Evolutionary conservation across 2,329 filamentous ascomycete genomes (phyloP).

Genomic region (Monilinia fructicola): DNA sequence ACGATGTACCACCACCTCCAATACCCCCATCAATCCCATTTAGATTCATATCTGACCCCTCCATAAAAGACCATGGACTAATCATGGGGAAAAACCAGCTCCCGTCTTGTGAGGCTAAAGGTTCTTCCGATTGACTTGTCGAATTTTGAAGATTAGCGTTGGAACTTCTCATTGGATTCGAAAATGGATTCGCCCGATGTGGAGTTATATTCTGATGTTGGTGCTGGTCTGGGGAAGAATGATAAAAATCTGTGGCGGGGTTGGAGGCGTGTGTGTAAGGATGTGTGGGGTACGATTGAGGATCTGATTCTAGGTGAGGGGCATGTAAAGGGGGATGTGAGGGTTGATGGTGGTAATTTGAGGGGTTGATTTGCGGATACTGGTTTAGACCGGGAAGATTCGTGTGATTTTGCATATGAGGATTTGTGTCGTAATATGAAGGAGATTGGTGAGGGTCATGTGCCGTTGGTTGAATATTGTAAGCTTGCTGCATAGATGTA

Average conservation of each 20-base stretch:
- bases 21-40: slow-evolving; percentile 1
- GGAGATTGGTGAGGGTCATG: not conserved
- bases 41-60: not conserved
- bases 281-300: not conserved
- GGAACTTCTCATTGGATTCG: not conserved
- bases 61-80: slow-evolving; percentile 1
- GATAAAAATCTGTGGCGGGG: slow-evolving; percentile 4
- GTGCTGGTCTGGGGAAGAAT: slow-evolving; percentile 1
- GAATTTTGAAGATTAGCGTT: not conserved
- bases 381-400: not conserved
- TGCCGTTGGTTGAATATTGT: slow-evolving; percentile 1
- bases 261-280: not conserved
- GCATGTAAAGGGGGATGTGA: not conserved
- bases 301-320: not conserved
- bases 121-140: not conserved
- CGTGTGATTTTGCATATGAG: not conserved
- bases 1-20: not conserved
- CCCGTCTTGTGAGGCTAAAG: not conserved
- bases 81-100: slow-evolving; percentile 12
- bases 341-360: not conserved
- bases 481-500: not conserved
- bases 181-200: not conserved
- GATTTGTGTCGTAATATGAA: not conserved
- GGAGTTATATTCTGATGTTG: not conserved
- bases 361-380: not conserved